Base-by-base conservation (phyloP, 2,329 filamentous ascomycete species). In the Domatiomyces catenatus region DNA sequence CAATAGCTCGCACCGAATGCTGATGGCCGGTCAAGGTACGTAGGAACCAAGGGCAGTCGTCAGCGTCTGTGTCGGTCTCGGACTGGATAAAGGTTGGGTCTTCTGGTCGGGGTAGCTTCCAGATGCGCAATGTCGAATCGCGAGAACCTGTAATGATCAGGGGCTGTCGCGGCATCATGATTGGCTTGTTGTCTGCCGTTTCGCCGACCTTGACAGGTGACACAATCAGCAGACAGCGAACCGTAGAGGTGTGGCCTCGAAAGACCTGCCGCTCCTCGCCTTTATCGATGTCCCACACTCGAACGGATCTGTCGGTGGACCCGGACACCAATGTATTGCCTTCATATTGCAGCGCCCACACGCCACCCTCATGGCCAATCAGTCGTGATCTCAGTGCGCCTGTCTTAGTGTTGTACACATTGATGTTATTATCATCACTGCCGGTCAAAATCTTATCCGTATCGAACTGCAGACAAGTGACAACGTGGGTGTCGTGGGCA, bases 241-340 rank as follows among this genome's bases (percentile, higher is more conserved):
- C 92, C 12, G 92, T 98, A 43, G 90, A 96, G 8, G 92, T 98
- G 64, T 98, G 92, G 0, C 92, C 93, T 63, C 95, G 89, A 64
- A 98, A 98, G 0, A 94, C 83, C 64, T 98, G 92, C 8, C 89
- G 90, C 66, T 90, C 95, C 45, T 85, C 78, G 0, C 89, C 92
- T 60, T 84, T 84, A 62, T 94, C 87, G 56, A 98, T 95, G 64
- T 98, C 90, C 92, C 92, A 98, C 0, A 98, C 90, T n/a, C 92
- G 81, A n/a, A 98, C 92, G 8, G 92, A 94, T 46, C 92, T 77
- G 67, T 98, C 92, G 0, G 92, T 98, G 5, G 89, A 95, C 2
- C 92, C 92, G 15, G 92, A 98, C 2, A 98, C 92, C 18, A 98
- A 71, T 15, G 86, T 87, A 63, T 96, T 95, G 48, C 89, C 90